Evolutionary conservation across 495 filamentous ascomycete genomes (phyloP), one percentile per base, ranked within the genome.

Genomic region (Talaromyces ruber): DNA sequence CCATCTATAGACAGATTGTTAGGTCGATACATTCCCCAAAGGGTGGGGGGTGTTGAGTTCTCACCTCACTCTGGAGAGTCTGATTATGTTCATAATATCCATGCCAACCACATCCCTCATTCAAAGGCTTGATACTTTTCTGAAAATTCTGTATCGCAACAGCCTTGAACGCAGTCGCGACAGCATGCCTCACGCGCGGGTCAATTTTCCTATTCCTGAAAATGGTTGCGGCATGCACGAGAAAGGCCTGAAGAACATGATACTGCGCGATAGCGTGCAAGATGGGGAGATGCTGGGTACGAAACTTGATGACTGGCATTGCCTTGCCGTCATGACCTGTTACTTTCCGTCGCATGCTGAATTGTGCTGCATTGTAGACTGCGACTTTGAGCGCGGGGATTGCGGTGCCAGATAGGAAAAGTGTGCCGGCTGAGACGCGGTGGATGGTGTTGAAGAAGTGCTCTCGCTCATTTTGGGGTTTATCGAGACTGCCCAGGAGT

Each of bases 241-340:
- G 62, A 24, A 66, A 74, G 4, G 69, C 65, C 30, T 74, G 66
- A 21, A 75, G 63, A 9, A 74, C 73, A 21, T 62, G 53, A 6
- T 64, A 64, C 21, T 72, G 64, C 8, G 70, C 69, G 0, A 75
- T 7, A 1, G 71, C 67, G 28, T 70, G 68, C 28, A 72, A 30
- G 1, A 77, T 72, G 6, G 71, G 73, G 3, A 64, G 56, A 18
- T 75, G 71, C 45, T 77, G 74, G 3, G 70, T 75, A 21, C 69
- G 62, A 58, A 75, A 75, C 29, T 61, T 56, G 18, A 77, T 69
- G 16, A 74, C 71, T 0, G 74, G 68, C 8, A 68, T 60, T 6
- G 57, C 63, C 59, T 63, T 25, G 4, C 64, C 63, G 3, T 62
- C 37, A 4, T 47, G 32, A 0, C 65, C 69, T 6, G 60, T 29